Percentiles rank a stretch among this genome's conserved stretches.
These are phyloP conservation scores for Gilbertella persicaria DNA, from an alignment of 371 early-diverging fungal genomes.

Conservation along the genomic window DNA sequence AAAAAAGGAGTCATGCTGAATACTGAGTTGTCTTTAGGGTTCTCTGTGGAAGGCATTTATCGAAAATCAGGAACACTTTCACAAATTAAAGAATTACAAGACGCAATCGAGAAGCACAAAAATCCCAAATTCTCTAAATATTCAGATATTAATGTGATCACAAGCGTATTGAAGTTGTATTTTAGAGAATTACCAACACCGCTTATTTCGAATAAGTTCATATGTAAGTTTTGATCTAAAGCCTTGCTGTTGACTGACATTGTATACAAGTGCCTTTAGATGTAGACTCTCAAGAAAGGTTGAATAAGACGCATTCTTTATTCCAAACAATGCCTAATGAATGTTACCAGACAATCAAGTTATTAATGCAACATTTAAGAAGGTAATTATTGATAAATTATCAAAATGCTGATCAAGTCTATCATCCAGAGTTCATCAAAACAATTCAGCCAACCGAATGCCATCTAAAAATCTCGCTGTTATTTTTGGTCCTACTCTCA, in stretches of 20 bases:
- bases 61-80: slow-evolving; percentile 86
- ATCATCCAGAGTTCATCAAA: slow-evolving; percentile 50
- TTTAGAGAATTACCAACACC: slow-evolving; percentile 92
- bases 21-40: background rate
- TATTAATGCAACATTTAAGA: slow-evolving; percentile 38
- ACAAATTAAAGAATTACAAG: slow-evolving; percentile 70
- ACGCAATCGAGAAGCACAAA: slow-evolving; percentile 50
- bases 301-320: slow-evolving; percentile 18
- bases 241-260: background rate
- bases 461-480: slow-evolving; percentile 86
- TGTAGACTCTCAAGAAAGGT: slow-evolving; percentile 18
- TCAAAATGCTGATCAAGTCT: background rate
- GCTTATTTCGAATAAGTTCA: slow-evolving; percentile 77
- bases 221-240: slow-evolving; percentile 26
- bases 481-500: slow-evolving; percentile 92
- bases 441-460: slow-evolving; percentile 79
- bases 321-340: slow-evolving; percentile 43
- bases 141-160: slow-evolving; percentile 72
- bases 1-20: background rate
- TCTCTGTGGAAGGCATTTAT: slow-evolving; percentile 73
- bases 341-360: slow-evolving; percentile 46
- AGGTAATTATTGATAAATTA: slow-evolving; percentile 22
- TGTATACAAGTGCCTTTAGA: background rate
- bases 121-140: slow-evolving; percentile 49
- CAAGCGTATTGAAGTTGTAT: slow-evolving; percentile 93